A percentile compares a stretch with the other conserved stretches of the same genome.
phyloP scores from a whole-genome alignment of 192 early-diverging fungal species.

The Radiomyces spectabilis region DNA sequence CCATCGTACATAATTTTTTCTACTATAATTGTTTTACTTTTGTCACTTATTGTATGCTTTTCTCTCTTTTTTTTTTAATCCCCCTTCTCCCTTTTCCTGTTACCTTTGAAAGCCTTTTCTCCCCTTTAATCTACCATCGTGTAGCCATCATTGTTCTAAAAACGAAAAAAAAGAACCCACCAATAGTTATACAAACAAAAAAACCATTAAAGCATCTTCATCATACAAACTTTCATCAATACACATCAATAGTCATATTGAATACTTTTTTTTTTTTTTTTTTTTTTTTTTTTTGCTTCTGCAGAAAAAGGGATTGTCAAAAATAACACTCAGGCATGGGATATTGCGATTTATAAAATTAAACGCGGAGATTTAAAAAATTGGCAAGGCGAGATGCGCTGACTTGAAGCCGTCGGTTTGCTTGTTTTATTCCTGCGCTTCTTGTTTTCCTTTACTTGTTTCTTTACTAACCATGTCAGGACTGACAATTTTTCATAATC shows the following conservation, averaged over 20 bases:
- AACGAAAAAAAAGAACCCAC: not conserved
- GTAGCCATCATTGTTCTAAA: not conserved
- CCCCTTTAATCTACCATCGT: not conserved
- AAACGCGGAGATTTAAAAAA: too few relatives aligned
- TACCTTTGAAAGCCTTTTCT: not conserved
- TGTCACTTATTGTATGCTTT: too few relatives aligned
- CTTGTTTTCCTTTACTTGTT: not conserved
- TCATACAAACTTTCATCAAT: not conserved
- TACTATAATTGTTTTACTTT: too few relatives aligned
- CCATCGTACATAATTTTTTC: too few relatives aligned
- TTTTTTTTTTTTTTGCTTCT: not conserved
- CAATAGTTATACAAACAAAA: not conserved
- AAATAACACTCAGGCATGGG: too few relatives aligned
- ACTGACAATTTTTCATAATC: conserved; percentile 29
- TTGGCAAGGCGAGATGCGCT: too few relatives aligned
- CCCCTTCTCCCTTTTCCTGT: not conserved
- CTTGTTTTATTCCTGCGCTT: too few relatives aligned
- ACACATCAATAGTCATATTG: not conserved
- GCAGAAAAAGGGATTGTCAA: too few relatives aligned
- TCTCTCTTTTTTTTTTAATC: not conserved
- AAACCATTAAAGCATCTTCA: too few relatives aligned
- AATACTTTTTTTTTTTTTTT: not conserved
- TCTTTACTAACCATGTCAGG: not conserved
- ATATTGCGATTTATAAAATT: too few relatives aligned
- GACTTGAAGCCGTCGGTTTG: too few relatives aligned